Base-by-base conservation (phyloP, 106 monocot species). In the Agapanthus africanus region DNA sequence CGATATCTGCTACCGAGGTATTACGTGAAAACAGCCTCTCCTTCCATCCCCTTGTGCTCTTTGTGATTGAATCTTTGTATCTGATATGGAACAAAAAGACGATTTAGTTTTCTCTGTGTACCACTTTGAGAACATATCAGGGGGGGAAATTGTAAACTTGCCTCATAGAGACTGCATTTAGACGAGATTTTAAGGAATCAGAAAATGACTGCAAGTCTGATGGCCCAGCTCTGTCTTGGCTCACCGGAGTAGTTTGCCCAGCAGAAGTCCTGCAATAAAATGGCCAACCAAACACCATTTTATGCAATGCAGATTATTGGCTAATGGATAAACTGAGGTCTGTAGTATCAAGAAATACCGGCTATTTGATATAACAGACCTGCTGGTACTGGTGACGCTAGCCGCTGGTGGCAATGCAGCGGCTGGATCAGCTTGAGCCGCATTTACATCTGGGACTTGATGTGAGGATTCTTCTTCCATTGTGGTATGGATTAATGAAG, bases 21-120 rank as follows among this genome's bases (percentile, higher is more conserved):
- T 68, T 79, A 39, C 88, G 85, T 26, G 93, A 93, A 69, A 93
- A 93, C 52, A 88, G 40, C 40, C 81, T 81, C 50, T 93, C 93
- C 78, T 68, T 93, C 93, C 85, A 93, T 50, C 88, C 85, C 26
- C 86, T 67, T 11, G 93, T 88, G 49, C 83, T 93, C 71, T 83
- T 93, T 35, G 78, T 70, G 3, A 93, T 83, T 26, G 88, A 83
- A 10, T 93, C 93, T 63, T 88, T 93, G 80, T 93, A 88, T 42
- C 92, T 93, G 62, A 60, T 51, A 62, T 18, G 14, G 7, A 47
- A 18, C 46, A 38, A 8, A n/a, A 6, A n/a, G 36, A 18, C 33
- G 0, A n/a, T 35, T 7, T 54, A 54, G 6, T 26, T 30, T 18
- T 11, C 56, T 57, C 10, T 30, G 2, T 30, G 31, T 27, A 57